phyloP scores from a whole-genome alignment of 176 grass and related monocot genomes.

The Olyra latifolia region DNA sequence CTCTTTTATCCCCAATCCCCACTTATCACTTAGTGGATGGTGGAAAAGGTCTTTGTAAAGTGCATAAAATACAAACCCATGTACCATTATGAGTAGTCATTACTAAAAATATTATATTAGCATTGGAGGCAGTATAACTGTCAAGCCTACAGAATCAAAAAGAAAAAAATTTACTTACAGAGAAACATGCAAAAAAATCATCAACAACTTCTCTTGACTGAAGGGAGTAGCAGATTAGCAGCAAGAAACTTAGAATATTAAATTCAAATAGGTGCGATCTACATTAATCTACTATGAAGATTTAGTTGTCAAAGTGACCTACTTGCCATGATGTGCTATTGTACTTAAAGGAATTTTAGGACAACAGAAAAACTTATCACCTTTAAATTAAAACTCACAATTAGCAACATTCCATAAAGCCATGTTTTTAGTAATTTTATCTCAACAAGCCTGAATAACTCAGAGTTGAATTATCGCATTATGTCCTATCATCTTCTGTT shows the following conservation, averaged over 20 bases:
- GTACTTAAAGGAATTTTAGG: background rate
- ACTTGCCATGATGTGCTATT: background rate
- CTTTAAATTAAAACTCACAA: background rate
- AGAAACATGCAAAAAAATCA: conserved; percentile 1
- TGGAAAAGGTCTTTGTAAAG: background rate
- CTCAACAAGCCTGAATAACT: background rate
- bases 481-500: background rate
- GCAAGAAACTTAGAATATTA: background rate
- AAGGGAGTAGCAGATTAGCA: background rate
- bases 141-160: background rate
- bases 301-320: background rate
- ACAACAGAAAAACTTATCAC: background rate
- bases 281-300: background rate
- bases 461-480: background rate
- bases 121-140: background rate
- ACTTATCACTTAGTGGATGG: background rate
- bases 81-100: background rate
- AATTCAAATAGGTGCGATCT: background rate
- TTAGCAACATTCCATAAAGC: conserved; percentile 6
- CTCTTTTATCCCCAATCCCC: background rate
- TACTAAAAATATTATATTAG: background rate
- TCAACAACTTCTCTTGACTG: no score
- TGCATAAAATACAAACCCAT: background rate
- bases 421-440: background rate
- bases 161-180: conserved; percentile 14